Conservation (phyloP, 2,329 filamentous ascomycete species). For the Fusarium nelsonii region DNA sequence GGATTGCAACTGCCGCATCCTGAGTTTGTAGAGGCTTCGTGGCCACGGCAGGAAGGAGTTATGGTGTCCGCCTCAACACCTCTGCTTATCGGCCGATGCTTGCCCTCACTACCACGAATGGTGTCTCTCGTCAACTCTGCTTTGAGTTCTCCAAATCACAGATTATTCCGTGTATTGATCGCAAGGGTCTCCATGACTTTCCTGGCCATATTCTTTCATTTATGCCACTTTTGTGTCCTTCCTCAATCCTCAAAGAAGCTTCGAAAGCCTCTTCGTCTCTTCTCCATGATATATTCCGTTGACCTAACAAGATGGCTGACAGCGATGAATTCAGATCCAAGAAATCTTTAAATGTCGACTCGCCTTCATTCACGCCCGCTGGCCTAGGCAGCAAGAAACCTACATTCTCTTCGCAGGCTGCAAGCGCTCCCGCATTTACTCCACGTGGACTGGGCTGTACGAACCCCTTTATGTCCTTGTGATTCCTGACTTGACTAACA, state of each 20-base stretch:
- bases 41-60: conserved; percentile 12
- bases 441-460: conserved; percentile 70
- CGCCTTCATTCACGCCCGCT: conserved; percentile 90
- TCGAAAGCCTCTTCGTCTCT: neutral
- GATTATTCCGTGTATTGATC: neutral
- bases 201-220: conserved; percentile 7
- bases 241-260: neutral
- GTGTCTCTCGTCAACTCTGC: conserved; percentile 1
- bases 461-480: conserved; percentile 16
- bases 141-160: conserved; percentile 2
- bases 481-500: conserved; percentile 25
- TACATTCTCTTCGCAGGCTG: conserved; percentile 88
- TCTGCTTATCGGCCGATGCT: conserved; percentile 28
- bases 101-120: conserved; percentile 4
- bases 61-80: conserved; percentile 19
- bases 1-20: conserved; percentile 1
- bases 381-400: conserved; percentile 71
- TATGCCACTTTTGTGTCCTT: neutral
- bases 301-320: conserved; percentile 34
- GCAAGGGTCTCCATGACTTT: neutral
- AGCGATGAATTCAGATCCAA: conserved; percentile 60
- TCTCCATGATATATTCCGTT: neutral
- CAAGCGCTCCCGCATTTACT: conserved; percentile 88
- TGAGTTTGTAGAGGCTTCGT: conserved; percentile 12
- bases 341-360: conserved; percentile 93